Conservation (phyloP, 2,329 filamentous ascomycete genomes). For the Fusarium sp. region DNA sequence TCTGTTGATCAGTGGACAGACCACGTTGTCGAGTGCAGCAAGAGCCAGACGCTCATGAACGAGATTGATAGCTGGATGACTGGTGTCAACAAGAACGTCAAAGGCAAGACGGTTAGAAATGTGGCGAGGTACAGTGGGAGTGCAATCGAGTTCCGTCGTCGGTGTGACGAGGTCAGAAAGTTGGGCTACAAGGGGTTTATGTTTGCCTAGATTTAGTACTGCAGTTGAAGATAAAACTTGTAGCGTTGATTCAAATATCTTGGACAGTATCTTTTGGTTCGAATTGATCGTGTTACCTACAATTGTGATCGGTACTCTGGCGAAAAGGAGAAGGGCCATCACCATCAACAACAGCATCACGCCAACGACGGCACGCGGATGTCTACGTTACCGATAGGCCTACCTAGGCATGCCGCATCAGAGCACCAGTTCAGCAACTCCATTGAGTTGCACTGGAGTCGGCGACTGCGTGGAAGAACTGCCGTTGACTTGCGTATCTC, state of each 20-base stretch:
- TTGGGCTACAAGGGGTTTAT: constrained; percentile 6
- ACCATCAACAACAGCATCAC: background rate
- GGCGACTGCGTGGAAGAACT: background rate
- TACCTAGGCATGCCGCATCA: background rate
- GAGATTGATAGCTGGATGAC: constrained; percentile 64
- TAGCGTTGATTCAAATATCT: background rate
- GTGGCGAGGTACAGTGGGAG: constrained; percentile 44
- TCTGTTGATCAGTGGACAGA: constrained; percentile 44
- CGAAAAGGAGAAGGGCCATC: background rate
- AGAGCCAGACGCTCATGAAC: constrained; percentile 53
- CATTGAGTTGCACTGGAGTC: too few relatives aligned
- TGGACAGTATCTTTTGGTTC: background rate
- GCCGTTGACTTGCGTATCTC: background rate
- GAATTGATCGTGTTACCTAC: background rate
- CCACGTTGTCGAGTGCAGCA: constrained; percentile 59
- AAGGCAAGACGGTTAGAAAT: constrained; percentile 57
- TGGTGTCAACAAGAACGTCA: constrained; percentile 64
- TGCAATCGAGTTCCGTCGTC: constrained; percentile 23
- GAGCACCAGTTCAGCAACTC: background rate
- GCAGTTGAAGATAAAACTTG: background rate
- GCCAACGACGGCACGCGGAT: background rate
- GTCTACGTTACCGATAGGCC: background rate
- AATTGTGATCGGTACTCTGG: background rate
- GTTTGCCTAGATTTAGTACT: background rate
- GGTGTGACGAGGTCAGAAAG: constrained; percentile 18